Percentiles rank a stretch among this genome's conserved stretches.
Evolutionary conservation across 805 yeast genomes (phyloP).

Genomic region (Kodamaea hsintzibuensis): DNA sequence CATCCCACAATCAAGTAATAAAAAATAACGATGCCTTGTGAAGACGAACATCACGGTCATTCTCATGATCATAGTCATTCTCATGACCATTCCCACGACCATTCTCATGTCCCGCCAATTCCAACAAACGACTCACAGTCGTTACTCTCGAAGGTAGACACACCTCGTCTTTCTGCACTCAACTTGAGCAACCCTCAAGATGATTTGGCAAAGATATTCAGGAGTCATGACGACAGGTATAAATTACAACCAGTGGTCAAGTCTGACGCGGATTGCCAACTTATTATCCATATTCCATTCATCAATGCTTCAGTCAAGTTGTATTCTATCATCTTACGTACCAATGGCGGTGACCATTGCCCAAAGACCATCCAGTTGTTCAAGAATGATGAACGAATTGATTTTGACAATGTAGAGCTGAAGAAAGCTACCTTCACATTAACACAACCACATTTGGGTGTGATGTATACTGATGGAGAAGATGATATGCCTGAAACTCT

Average conservation of each 20-base stretch:
- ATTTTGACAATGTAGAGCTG: constrained; percentile 62
- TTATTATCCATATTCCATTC: constrained; percentile 78
- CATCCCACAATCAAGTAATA: neutral
- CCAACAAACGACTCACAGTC: constrained; percentile 72
- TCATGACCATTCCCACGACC: constrained; percentile 17
- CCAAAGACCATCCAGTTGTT: constrained; percentile 70
- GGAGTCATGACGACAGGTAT: constrained; percentile 49
- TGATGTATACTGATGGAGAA: constrained; percentile 35
- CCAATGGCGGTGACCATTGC: constrained; percentile 61
- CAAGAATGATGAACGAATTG: constrained; percentile 70
- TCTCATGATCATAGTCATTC: constrained; percentile 20
- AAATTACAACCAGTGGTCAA: constrained; percentile 48
- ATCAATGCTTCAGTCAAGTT: constrained; percentile 67
- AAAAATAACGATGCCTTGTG: constrained; percentile 18
- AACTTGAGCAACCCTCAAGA: constrained; percentile 57
- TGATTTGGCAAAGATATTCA: constrained; percentile 55
- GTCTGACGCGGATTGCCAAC: constrained; percentile 81
- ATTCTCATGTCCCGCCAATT: constrained; percentile 55
- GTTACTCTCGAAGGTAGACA: constrained; percentile 60
- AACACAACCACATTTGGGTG: constrained; percentile 67
- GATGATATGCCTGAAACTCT: constrained; percentile 36
- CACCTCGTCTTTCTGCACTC: constrained; percentile 58
- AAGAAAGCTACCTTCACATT: constrained; percentile 51
- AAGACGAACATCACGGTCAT: constrained; percentile 33
- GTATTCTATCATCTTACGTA: constrained; percentile 69